Evolutionary conservation across 2,329 filamentous ascomycete genomes (phyloP), one percentile per base, ranked within the genome.

Genomic region (Harringtonia lauricola): DNA sequence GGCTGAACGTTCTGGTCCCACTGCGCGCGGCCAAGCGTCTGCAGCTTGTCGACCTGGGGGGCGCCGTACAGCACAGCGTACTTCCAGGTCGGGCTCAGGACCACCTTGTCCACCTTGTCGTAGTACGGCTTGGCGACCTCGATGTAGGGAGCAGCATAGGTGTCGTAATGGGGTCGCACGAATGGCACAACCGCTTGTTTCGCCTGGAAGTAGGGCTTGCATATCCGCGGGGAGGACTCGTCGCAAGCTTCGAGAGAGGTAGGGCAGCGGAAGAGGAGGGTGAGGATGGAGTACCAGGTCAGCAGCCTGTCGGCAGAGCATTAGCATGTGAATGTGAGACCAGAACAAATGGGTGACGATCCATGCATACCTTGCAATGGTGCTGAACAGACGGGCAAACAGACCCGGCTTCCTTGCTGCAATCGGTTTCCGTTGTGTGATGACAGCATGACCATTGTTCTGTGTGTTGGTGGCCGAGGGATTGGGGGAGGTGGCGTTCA

Each of bases 201-300:
- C 67, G 79, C 54, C 64, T 79, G 64, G 66, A 83, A 72, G 72
- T 95, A 95, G 10, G 85, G 81, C 56, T 81, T 81, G 74, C 92
- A 98, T 49, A 96, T 75, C 50, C 67, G 72, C 1, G 89, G 85
- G 2, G 86, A 85, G 26, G 71, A 64, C 22, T 83, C 76, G 54
- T 77, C 74, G 55, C 92, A 76, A 22, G 77, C 72, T 24, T 81
- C 74, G 47, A 81, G 64, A 9, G 76, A 77, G 3, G 79, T 68
- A 13, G 90, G 90, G 61, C 90, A 98, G 48, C 82, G 78, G 60
- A 98, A 84, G 47, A 90, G 64, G 44, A 92, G 67, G 21, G 84
- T 92, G 48, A 88, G 62, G 51, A 96, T 79, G 30, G 81, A 74
- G 60, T 92, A 94, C 90, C 90, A 98, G 18, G 86, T 83, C 46